These are phyloP conservation scores for Collybiopsis luxurians DNA, from an alignment of 768 basidiomycete genomes.

Conservation along the genomic window DNA sequence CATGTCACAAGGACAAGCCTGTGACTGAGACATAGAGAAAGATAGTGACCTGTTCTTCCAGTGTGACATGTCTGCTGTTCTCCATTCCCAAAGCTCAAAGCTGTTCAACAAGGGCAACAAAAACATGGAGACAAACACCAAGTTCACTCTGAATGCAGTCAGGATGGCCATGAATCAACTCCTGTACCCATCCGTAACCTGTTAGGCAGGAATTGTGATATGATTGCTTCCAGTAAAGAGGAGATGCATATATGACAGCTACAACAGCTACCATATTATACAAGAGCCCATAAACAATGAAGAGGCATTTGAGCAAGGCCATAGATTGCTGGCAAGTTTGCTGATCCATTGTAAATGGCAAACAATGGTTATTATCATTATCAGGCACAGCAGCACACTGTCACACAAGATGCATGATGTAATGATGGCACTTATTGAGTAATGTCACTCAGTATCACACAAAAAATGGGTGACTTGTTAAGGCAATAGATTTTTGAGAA, in stretches of 20 bases:
- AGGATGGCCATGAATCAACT: conserved; percentile 21
- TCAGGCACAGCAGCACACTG: no score
- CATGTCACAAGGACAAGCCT: conserved; percentile 15
- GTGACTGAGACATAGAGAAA: conserved; percentile 19
- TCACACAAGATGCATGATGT: no score
- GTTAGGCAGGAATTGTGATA: conserved; percentile 23
- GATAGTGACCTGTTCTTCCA: conserved; percentile 17
- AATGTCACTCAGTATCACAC: no score
- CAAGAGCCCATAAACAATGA: neutral
- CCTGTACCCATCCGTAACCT: conserved; percentile 18
- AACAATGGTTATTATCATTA: no score
- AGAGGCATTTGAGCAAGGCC: no score
- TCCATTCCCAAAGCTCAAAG: conserved; percentile 6
- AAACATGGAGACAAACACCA: conserved; percentile 20
- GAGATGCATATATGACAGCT: conserved; percentile 3
- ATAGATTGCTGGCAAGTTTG: no score
- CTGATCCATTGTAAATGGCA: no score
- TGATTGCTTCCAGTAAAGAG: conserved; percentile 10
- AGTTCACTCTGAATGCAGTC: conserved; percentile 18
- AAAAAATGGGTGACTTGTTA: no score
- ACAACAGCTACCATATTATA: neutral
- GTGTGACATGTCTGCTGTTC: conserved; percentile 8
- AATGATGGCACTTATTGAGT: no score
- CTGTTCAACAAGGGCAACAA: conserved; percentile 11
- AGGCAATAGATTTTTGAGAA: no score